A percentile compares a stretch with the other conserved stretches of the same genome.
Conservation (phyloP, 768 basidiomycete species). For the Gymnopilus dilepis region DNA sequence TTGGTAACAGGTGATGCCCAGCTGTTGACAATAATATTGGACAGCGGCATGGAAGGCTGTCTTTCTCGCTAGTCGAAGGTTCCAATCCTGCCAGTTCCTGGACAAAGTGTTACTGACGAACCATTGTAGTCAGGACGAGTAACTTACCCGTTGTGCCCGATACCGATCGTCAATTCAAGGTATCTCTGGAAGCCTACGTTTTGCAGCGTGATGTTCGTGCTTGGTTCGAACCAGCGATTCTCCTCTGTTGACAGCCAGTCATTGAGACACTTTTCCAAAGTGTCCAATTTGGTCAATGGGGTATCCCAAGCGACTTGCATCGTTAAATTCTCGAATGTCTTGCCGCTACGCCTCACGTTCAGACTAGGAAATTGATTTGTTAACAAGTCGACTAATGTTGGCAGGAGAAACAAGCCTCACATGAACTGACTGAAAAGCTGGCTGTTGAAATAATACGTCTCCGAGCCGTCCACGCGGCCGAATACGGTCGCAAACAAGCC, state of each 20-base stretch:
- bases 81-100: constrained; percentile 58
- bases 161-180: constrained; percentile 71
- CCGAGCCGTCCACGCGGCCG: constrained; percentile 71
- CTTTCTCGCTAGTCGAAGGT: constrained; percentile 59
- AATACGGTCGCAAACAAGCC: constrained; percentile 84
- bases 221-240: constrained; percentile 78
- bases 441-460: constrained; percentile 84
- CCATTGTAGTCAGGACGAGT: neutral
- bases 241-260: constrained; percentile 81
- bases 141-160: constrained; percentile 56
- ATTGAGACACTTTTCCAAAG: constrained; percentile 68
- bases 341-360: constrained; percentile 78
- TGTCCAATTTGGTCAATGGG: constrained; percentile 72
- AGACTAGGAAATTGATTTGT: constrained; percentile 44
- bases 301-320: constrained; percentile 82
- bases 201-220: constrained; percentile 66
- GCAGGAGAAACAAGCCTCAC: constrained; percentile 38
- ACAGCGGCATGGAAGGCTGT: constrained; percentile 84
- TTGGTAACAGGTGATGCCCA: constrained; percentile 66
- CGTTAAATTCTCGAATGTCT: constrained; percentile 69
- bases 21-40: constrained; percentile 71
- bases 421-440: constrained; percentile 79
- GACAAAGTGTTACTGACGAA: neutral
- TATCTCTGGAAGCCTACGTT: constrained; percentile 69
- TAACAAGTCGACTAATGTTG: neutral